These are phyloP conservation scores for Lathyrus oleraceus DNA, from an alignment of 306 rosid genomes.

Conservation along the genomic window DNA sequence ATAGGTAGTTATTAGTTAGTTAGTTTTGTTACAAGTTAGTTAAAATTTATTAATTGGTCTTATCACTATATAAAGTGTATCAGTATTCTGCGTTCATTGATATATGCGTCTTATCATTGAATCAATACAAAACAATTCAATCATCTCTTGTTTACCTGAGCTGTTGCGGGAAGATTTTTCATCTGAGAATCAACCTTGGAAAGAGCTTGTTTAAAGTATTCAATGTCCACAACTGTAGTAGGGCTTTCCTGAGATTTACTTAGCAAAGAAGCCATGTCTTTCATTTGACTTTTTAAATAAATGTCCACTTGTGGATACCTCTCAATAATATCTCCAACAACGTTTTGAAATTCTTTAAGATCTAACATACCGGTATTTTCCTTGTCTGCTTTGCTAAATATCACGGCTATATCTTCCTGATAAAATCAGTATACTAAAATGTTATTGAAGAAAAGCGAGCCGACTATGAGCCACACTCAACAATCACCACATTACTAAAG, in stretches of 20 bases:
- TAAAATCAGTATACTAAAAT: not conserved
- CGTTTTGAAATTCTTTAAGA: conserved; percentile 58
- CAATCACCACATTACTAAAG: not conserved
- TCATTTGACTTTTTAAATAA: conserved; percentile 76
- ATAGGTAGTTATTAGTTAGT: no score
- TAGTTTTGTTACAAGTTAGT: no score
- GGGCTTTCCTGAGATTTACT: conserved; percentile 49
- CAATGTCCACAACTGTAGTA: conserved; percentile 60
- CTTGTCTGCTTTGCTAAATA: conserved; percentile 79
- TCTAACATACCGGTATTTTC: conserved; percentile 68
- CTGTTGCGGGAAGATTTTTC: conserved; percentile 95
- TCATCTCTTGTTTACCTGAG: conserved; percentile 57
- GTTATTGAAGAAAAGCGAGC: not conserved
- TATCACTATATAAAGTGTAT: no score
- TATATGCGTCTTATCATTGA: no score
- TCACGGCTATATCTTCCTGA: conserved; percentile 85
- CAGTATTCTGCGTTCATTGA: no score
- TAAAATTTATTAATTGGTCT: no score
- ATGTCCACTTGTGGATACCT: conserved; percentile 93
- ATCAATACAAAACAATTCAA: no score
- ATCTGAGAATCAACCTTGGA: conserved; percentile 91
- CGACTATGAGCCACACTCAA: no score
- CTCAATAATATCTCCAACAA: conserved; percentile 76
- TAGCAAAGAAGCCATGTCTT: conserved; percentile 56
- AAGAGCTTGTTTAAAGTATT: conserved; percentile 72